These are phyloP conservation scores for Torulaspora microellipsoides DNA, from an alignment of 805 yeast species.

Conservation along the genomic window DNA sequence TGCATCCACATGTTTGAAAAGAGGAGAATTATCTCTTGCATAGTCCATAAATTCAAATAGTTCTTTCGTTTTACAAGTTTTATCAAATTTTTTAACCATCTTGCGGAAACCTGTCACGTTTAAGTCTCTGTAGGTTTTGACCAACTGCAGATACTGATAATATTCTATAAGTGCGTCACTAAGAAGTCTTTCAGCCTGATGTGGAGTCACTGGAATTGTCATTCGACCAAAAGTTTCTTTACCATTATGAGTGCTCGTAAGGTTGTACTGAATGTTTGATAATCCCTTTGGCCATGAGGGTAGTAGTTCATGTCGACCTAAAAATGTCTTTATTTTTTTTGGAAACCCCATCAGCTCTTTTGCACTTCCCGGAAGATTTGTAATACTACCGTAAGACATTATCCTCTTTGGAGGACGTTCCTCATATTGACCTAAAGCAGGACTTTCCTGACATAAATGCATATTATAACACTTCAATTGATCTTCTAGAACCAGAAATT, in stretches of 20 bases:
- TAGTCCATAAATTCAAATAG: conserved; percentile 25
- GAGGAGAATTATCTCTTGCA: conserved; percentile 23
- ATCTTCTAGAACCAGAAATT: conserved; percentile 22
- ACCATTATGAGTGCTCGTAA: conserved; percentile 10
- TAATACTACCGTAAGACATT: conserved; percentile 9
- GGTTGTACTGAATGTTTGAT: conserved; percentile 4
- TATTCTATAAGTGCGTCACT: conserved; percentile 32
- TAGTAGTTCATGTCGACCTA: conserved; percentile 22
- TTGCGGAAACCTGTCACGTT: conserved; percentile 89
- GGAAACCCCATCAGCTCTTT: conserved; percentile 4
- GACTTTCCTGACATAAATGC: conserved; percentile 9
- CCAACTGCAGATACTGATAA: conserved; percentile 30
- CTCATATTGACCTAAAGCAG: not conserved
- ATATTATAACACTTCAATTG: conserved; percentile 21
- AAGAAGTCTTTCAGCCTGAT: conserved; percentile 19
- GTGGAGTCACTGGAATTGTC: conserved; percentile 12
- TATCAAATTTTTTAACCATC: conserved; percentile 86
- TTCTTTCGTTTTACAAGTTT: conserved; percentile 36
- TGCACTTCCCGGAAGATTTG: conserved; percentile 3
- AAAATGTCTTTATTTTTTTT: conserved; percentile 7
- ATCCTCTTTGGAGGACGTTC: not conserved
- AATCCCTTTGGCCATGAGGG: conserved; percentile 32
- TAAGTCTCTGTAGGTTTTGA: conserved; percentile 52
- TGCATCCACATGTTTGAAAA: conserved; percentile 28
- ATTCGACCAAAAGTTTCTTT: conserved; percentile 16